phyloP scores from a whole-genome alignment of 208 protist genomes.

The Acanthamoeba lugdunensis region DNA sequence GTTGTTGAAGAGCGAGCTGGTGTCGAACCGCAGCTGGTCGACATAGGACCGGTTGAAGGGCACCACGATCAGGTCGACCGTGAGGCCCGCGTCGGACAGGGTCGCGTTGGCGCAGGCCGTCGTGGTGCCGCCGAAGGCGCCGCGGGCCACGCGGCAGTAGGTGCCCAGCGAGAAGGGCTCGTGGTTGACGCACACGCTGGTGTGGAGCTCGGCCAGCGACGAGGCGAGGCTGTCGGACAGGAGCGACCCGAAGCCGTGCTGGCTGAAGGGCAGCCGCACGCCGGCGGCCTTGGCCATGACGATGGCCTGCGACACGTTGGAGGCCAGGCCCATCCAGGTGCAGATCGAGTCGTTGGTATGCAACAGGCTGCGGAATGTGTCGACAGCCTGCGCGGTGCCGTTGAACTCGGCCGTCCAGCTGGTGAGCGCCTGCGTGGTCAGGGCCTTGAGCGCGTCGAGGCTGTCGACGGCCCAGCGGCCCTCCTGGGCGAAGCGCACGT shows the following conservation, averaged over 20 bases:
- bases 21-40: slow-evolving; percentile 22
- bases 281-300: not conserved
- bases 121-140: slow-evolving; percentile 8
- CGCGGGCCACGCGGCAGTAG: not conserved
- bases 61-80: slow-evolving; percentile 17
- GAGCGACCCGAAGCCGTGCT: slow-evolving; percentile 15
- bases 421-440: not conserved
- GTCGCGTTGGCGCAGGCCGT: slow-evolving; percentile 45
- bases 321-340: slow-evolving; percentile 43
- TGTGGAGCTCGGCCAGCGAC: not conserved
- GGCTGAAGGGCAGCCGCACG: not conserved
- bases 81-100: not conserved
- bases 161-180: slow-evolving; percentile 32
- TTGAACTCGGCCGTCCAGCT: slow-evolving; percentile 2
- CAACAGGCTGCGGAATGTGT: slow-evolving; percentile 23
- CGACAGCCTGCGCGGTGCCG: not conserved
- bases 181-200: slow-evolving; percentile 10
- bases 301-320: not conserved
- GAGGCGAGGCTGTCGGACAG: not conserved
- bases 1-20: slow-evolving; percentile 1
- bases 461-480: not conserved
- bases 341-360: slow-evolving; percentile 33
- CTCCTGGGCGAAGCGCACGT: not conserved
- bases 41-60: slow-evolving; percentile 36
- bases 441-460: not conserved